A percentile compares a stretch with the other conserved stretches of the same genome.
Conservation (phyloP, 495 filamentous ascomycete species). For the Lineolata rhizophorae region DNA sequence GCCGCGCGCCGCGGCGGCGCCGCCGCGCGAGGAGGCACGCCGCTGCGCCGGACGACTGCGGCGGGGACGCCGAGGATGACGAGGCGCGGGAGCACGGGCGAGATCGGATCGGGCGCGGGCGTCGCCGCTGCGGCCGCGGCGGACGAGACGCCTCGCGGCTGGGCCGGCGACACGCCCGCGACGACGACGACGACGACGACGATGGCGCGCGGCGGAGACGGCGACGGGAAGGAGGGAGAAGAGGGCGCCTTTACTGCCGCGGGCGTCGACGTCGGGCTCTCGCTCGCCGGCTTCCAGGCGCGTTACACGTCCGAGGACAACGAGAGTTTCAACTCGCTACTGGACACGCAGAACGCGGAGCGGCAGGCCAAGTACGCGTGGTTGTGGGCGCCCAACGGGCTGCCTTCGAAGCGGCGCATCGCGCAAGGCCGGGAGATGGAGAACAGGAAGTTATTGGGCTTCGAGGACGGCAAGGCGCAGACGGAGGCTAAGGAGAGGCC, state of each 20-base stretch:
- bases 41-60: too few relatives aligned
- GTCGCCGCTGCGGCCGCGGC: too few relatives aligned
- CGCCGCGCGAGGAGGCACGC: too few relatives aligned
- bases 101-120: too few relatives aligned
- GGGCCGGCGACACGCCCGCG: constrained; percentile 44
- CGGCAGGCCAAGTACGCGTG: constrained; percentile 63
- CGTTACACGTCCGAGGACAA: constrained; percentile 96
- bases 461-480: constrained; percentile 8
- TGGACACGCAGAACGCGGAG: constrained; percentile 82
- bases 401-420: constrained; percentile 68
- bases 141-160: constrained; percentile 29
- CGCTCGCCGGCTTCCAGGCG: constrained; percentile 63
- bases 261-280: constrained; percentile 53
- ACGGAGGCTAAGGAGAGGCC: constrained; percentile 28
- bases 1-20: constrained; percentile 17
- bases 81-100: constrained; percentile 7
- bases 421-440: constrained; percentile 43
- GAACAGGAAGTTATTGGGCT: constrained; percentile 26
- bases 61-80: constrained; percentile 9
- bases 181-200: constrained; percentile 22
- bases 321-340: constrained; percentile 75
- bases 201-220: constrained; percentile 8
- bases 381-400: constrained; percentile 73
- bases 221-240: constrained; percentile 6
- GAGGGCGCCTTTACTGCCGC: background rate